A percentile compares a stretch with the other conserved stretches of the same genome.
phyloP scores from a whole-genome alignment of 2,329 filamentous ascomycete genomes.

The Mycosphaerelloides madeirae region DNA sequence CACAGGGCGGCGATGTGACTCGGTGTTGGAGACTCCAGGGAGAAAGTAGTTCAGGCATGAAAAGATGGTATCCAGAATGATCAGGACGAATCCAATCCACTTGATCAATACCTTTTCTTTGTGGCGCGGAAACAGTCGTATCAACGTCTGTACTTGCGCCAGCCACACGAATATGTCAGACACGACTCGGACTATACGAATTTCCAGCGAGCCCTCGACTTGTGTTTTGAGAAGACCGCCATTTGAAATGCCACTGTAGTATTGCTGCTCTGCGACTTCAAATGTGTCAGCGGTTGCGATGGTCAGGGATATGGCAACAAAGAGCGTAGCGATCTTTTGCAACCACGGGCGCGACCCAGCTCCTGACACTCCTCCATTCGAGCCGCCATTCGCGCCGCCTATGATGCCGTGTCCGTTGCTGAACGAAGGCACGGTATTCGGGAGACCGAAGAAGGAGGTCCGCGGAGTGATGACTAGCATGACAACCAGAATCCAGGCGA shows the following conservation, averaged over 20 bases:
- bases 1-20: slow-evolving; percentile 65
- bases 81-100: slow-evolving; percentile 93
- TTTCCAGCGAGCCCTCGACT: slow-evolving; percentile 78
- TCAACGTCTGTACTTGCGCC: slow-evolving; percentile 93
- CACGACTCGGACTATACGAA: slow-evolving; percentile 85
- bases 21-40: slow-evolving; percentile 46
- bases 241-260: slow-evolving; percentile 73
- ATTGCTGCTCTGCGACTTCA: slow-evolving; percentile 75
- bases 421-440: slow-evolving; percentile 41
- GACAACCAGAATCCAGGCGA: slow-evolving; percentile 86
- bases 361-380: slow-evolving; percentile 61
- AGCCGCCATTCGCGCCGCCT: slow-evolving; percentile 63
- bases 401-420: slow-evolving; percentile 76
- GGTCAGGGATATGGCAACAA: slow-evolving; percentile 75
- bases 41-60: slow-evolving; percentile 85
- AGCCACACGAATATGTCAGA: slow-evolving; percentile 97
- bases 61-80: slow-evolving; percentile 85
- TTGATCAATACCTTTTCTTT: slow-evolving; percentile 98
- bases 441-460: slow-evolving; percentile 80
- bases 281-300: slow-evolving; percentile 93
- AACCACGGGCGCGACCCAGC: slow-evolving; percentile 92
- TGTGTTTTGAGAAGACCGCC: slow-evolving; percentile 67
- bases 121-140: slow-evolving; percentile 90
- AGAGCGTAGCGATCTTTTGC: slow-evolving; percentile 64
- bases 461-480: slow-evolving; percentile 94